Conservation (phyloP, 176 grass and related monocot genomes). For the Aegilops sharonensis region DNA sequence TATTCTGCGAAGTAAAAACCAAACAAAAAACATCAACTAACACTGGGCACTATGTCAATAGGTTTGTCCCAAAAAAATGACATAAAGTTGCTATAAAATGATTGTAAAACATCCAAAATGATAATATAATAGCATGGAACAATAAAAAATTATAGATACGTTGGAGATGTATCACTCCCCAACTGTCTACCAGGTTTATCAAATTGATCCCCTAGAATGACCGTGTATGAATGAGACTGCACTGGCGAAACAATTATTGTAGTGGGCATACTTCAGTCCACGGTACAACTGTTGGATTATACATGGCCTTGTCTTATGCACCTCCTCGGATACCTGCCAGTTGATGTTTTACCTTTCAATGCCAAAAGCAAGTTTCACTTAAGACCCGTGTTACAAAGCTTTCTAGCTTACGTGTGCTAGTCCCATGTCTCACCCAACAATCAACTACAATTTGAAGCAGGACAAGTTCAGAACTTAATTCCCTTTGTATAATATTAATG, state of each 20-base stretch:
- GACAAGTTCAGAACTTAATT: neutral
- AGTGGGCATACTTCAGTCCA: neutral
- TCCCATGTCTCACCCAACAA: neutral
- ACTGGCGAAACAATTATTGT: neutral
- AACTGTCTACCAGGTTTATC: neutral
- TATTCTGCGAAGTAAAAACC: too few relatives aligned
- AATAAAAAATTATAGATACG: too few relatives aligned
- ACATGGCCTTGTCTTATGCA: neutral
- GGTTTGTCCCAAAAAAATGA: too few relatives aligned
- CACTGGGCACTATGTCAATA: too few relatives aligned
- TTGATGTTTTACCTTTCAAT: neutral
- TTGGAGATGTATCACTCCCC: neutral
- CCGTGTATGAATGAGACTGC: neutral
- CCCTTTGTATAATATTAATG: neutral
- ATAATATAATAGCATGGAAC: too few relatives aligned
- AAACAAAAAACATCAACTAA: too few relatives aligned
- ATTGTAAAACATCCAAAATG: too few relatives aligned
- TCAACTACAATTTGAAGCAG: neutral
- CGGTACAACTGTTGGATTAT: neutral
- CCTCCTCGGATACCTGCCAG: neutral
- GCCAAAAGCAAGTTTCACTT: neutral
- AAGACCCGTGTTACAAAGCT: neutral
- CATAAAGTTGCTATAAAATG: too few relatives aligned
- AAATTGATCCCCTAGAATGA: neutral
- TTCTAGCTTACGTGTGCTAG: neutral